Percentiles rank a stretch among this genome's conserved stretches.
These are phyloP conservation scores for Eucalyptus caleyi DNA, from an alignment of 345 rosid species.

Conservation along the genomic window DNA sequence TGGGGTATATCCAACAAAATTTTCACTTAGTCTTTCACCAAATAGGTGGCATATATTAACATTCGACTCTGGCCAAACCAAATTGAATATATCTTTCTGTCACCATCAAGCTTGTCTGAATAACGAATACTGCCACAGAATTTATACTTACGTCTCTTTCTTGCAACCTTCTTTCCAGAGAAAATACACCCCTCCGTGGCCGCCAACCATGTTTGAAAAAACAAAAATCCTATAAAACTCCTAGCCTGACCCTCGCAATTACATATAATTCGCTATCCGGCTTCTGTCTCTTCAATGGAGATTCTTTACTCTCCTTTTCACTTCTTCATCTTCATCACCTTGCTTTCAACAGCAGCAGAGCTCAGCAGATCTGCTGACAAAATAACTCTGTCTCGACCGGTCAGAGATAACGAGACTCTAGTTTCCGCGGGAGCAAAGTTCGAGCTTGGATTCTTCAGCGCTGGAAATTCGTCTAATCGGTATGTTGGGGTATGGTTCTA, in stretches of 20 bases:
- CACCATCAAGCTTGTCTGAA: background rate
- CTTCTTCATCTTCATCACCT: background rate
- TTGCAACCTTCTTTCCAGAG: background rate
- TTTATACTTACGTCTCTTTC: background rate
- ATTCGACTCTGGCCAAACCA: background rate
- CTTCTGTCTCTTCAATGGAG: background rate
- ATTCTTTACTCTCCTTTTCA: background rate
- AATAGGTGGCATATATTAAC: background rate
- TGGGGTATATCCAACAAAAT: background rate
- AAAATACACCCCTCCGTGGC: background rate
- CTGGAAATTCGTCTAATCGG: background rate
- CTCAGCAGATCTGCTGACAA: background rate
- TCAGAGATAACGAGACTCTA: background rate
- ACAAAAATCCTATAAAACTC: background rate
- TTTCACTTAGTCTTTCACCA: background rate
- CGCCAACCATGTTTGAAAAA: background rate
- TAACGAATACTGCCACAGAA: background rate
- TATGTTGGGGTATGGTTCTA: background rate
- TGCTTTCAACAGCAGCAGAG: background rate
- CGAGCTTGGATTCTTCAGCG: conserved; percentile 4
- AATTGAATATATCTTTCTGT: background rate
- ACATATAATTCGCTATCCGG: background rate
- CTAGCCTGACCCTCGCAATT: background rate
- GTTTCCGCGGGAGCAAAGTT: background rate
- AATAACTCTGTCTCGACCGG: background rate